Evolutionary conservation across 345 rosid species (phyloP).

Genomic region (Populus alba): DNA sequence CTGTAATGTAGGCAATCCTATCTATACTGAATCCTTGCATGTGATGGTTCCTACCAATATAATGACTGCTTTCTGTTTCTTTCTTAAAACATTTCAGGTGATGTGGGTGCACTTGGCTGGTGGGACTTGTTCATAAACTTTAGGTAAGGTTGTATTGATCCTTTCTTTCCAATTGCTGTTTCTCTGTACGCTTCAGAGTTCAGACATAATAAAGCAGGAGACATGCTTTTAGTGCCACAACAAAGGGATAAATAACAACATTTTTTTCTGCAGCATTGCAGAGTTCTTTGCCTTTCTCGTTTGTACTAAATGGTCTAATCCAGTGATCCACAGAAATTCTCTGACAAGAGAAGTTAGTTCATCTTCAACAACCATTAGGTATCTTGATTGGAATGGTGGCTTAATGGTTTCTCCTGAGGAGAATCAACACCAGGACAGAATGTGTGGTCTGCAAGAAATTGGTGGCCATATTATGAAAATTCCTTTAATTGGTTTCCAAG

Average conservation of each 20-base stretch:
- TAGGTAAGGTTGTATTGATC: conserved; percentile 44
- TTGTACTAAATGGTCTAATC: conserved; percentile 93
- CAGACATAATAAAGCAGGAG: not conserved
- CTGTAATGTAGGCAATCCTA: not conserved
- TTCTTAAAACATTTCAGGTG: conserved; percentile 50
- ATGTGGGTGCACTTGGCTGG: conserved; percentile 91
- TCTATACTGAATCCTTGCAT: not conserved
- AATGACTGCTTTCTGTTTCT: conserved; percentile 14
- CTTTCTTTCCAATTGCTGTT: conserved; percentile 6
- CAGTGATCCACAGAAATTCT: conserved; percentile 68
- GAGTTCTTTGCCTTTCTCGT: conserved; percentile 96
- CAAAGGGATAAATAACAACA: conserved; percentile 20
- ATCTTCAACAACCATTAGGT: conserved; percentile 57
- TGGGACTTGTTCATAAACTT: conserved; percentile 93
- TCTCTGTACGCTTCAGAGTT: not conserved
- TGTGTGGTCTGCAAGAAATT: conserved; percentile 81
- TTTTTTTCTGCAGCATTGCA: conserved; percentile 65
- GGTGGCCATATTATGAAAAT: conserved; percentile 94
- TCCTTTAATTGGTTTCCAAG: conserved; percentile 81
- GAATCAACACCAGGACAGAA: conserved; percentile 51
- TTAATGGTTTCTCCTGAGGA: conserved; percentile 65
- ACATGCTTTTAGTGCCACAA: conserved; percentile 13
- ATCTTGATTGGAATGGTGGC: conserved; percentile 94
- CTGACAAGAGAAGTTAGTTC: conserved; percentile 50
- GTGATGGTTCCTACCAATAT: conserved; percentile 2